These are phyloP conservation scores for Aspergillus clavatus DNA, from an alignment of 2,329 filamentous ascomycete species.

Conservation along the genomic window DNA sequence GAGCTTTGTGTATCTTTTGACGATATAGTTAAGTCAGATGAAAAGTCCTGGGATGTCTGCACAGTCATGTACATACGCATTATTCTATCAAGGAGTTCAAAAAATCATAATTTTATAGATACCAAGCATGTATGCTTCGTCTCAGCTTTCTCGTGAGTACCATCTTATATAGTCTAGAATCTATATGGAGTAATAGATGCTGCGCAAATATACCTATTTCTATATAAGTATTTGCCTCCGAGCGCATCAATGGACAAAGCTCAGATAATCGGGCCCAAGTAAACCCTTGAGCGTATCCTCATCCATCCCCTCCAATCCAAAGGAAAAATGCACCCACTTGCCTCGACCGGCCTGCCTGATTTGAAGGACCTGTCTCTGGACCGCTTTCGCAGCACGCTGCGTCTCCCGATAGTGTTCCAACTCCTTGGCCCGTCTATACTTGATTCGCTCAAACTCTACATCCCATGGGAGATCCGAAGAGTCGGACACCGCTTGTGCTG, in stretches of 20 bases:
- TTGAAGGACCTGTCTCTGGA: slow-evolving; percentile 28
- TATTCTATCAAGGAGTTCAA: background rate
- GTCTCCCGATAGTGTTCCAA: slow-evolving; percentile 27
- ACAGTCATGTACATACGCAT: background rate
- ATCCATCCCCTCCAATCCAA: slow-evolving; percentile 23
- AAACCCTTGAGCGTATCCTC: slow-evolving; percentile 13
- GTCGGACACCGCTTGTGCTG: slow-evolving; percentile 3
- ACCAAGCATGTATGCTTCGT: background rate
- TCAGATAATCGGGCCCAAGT: slow-evolving; percentile 15
- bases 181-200: too few species aligned
- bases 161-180: too few species aligned
- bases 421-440: slow-evolving; percentile 29
- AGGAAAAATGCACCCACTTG: slow-evolving; percentile 38
- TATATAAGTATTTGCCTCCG: too few species aligned
- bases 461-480: slow-evolving; percentile 22
- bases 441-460: slow-evolving; percentile 29
- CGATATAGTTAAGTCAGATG: too few species aligned
- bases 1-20: too few species aligned
- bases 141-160: background rate
- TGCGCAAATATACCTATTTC: too few species aligned
- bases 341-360: slow-evolving; percentile 30
- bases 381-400: slow-evolving; percentile 24
- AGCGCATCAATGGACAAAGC: slow-evolving; percentile 3
- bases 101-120: background rate
- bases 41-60: background rate